A percentile compares a stretch with the other conserved stretches of the same genome.
These are phyloP conservation scores for Ophiostoma sp. DNA, from an alignment of 2,329 filamentous ascomycete species.

Conservation along the genomic window DNA sequence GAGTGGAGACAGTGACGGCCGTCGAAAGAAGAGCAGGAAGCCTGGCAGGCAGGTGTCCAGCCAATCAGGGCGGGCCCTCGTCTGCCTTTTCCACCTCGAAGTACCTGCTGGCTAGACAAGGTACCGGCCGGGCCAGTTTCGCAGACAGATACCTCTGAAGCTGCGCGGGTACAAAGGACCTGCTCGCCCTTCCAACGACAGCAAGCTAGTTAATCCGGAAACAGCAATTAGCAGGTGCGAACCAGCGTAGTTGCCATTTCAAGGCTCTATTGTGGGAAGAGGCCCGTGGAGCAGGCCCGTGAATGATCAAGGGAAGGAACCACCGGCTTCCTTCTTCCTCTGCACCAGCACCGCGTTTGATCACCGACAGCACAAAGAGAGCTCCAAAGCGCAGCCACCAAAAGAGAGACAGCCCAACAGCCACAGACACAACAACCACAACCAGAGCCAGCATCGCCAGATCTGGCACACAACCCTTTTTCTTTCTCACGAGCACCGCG, in stretches of 20 bases:
- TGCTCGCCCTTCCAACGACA: constrained; percentile 1
- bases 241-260: neutral
- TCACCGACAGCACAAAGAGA: neutral
- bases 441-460: neutral
- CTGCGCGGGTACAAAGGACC: neutral
- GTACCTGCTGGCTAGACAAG: neutral
- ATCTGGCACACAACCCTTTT: neutral
- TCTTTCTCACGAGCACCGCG: neutral
- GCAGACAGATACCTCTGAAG: neutral
- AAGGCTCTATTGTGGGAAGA: neutral
- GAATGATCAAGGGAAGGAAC: constrained; percentile 5
- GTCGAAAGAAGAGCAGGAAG: neutral
- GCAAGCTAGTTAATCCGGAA: constrained; percentile 7
- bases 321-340: neutral
- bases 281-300: neutral
- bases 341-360: neutral
- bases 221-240: constrained; percentile 10
- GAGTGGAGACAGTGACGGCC: constrained; percentile 4
- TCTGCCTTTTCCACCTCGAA: neutral
- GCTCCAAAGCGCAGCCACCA: neutral
- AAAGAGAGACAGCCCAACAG: neutral
- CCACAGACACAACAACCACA: neutral
- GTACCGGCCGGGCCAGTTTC: neutral
- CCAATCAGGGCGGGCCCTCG: neutral
- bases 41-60: neutral